Percentiles rank a stretch among this genome's conserved stretches.
Conservation (phyloP, 306 rosid genomes). For the Fagus sylvatica region DNA sequence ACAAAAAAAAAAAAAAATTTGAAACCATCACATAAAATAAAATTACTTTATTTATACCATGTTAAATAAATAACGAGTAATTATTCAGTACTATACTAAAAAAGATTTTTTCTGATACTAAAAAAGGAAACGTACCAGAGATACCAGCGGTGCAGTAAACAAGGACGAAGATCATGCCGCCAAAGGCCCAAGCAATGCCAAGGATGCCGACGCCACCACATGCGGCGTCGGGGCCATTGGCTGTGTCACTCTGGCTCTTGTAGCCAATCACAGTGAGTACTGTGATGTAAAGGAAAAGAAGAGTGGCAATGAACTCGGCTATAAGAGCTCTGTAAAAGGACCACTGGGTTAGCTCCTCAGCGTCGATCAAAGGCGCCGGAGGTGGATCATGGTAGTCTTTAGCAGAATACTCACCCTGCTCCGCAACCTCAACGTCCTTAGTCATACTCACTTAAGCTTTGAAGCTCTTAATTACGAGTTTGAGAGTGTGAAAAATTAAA, state of each 20-base stretch:
- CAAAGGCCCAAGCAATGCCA: conserved; percentile 98
- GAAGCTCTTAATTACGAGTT: not conserved
- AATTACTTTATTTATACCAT: no score
- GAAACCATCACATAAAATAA: no score
- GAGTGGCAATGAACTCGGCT: conserved; percentile 91
- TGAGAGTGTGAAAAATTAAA: not conserved
- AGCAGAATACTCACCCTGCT: conserved; percentile 50
- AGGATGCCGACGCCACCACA: conserved; percentile 82
- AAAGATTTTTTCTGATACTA: no score
- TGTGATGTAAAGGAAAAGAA: conserved; percentile 83
- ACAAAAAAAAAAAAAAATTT: not conserved
- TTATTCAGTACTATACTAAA: no score
- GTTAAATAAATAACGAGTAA: no score
- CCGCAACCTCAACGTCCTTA: conserved; percentile 71
- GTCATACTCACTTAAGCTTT: conserved; percentile 33
- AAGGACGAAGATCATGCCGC: conserved; percentile 97
- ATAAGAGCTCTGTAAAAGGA: conserved; percentile 81
- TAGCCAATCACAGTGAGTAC: conserved; percentile 86
- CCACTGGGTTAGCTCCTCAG: conserved; percentile 68
- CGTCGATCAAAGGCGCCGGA: conserved; percentile 66
- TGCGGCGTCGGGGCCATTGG: not conserved
- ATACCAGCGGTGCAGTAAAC: conserved; percentile 99
- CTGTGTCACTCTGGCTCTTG: conserved; percentile 33
- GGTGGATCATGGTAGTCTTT: conserved; percentile 94
- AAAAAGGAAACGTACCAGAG: conserved; percentile 51